Conservation (phyloP, 805 yeast species). For the Torulaspora gathmanii region DNA sequence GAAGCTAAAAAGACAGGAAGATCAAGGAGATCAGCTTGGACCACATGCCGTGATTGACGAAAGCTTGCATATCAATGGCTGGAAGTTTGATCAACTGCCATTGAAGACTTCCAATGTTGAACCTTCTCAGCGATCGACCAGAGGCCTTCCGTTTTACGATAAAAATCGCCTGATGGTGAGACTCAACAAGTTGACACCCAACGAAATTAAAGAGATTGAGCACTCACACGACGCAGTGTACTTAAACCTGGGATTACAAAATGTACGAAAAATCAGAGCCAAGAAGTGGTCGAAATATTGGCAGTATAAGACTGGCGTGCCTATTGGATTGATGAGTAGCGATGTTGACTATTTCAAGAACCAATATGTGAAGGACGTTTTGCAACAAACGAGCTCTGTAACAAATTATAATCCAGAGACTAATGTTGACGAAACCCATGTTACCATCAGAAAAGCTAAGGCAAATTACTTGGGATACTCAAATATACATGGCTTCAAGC, state of each 20-base stretch:
- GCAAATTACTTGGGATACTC: constrained; percentile 45
- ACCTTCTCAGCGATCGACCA: constrained; percentile 28
- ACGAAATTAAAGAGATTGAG: constrained; percentile 44
- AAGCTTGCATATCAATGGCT: constrained; percentile 28
- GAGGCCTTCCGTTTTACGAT: constrained; percentile 45
- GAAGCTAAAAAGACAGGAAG: constrained; percentile 14
- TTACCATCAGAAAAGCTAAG: constrained; percentile 44
- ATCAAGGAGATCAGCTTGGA: constrained; percentile 7
- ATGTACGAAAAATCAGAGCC: constrained; percentile 40
- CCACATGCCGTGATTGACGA: constrained; percentile 9
- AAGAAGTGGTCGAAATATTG: constrained; percentile 49
- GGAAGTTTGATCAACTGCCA: constrained; percentile 35
- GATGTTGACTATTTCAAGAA: constrained; percentile 25
- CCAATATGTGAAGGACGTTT: constrained; percentile 31
- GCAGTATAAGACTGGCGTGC: constrained; percentile 42
- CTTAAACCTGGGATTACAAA: constrained; percentile 42
- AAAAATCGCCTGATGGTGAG: constrained; percentile 29
- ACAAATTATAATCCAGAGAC: constrained; percentile 38
- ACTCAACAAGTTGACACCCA: constrained; percentile 33
- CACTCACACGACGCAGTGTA: constrained; percentile 47
- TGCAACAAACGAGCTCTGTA: constrained; percentile 31
- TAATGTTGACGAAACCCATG: constrained; percentile 41
- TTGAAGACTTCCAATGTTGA: constrained; percentile 19
- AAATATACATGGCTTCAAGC: constrained; percentile 42
- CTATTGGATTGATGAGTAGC: constrained; percentile 32